Conservation (phyloP, 2,329 filamentous ascomycete genomes). For the Annulohypoxylon truncatum region DNA sequence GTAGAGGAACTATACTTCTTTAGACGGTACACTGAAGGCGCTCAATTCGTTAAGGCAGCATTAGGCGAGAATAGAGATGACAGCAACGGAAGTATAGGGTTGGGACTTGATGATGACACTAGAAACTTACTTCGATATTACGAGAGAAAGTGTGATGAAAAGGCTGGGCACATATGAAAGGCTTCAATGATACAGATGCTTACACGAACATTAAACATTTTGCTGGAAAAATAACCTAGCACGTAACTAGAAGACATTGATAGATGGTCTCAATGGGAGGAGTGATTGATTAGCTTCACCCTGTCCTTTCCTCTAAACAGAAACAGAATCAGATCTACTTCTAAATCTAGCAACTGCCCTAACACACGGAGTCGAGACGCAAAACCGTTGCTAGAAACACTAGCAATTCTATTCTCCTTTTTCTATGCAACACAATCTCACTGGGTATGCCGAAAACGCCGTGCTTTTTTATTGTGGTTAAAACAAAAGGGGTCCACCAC, state of each 20-base stretch:
- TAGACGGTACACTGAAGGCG: conserved; percentile 58
- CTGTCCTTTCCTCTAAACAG: conserved; percentile 16
- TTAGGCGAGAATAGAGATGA: conserved; percentile 44
- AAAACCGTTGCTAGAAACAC: conserved; percentile 13
- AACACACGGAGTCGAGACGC: background rate
- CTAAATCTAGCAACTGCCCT: conserved; percentile 14
- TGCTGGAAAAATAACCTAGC: background rate
- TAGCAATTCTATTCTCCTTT: conserved; percentile 34
- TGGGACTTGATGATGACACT: conserved; percentile 59
- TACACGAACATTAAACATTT: background rate
- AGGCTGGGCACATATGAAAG: conserved; percentile 15
- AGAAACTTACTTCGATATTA: conserved; percentile 57
- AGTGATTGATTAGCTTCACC: conserved; percentile 29
- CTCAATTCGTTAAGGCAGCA: conserved; percentile 54
- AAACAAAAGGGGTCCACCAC: conserved; percentile 23
- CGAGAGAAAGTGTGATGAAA: conserved; percentile 55
- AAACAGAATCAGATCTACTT: conserved; percentile 14
- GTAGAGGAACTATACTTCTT: conserved; percentile 70
- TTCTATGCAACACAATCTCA: conserved; percentile 36
- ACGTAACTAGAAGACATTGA: background rate
- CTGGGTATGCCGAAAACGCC: conserved; percentile 52
- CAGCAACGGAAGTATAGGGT: conserved; percentile 40
- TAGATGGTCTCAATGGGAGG: conserved; percentile 8
- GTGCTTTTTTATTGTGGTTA: conserved; percentile 46
- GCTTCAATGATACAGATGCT: background rate